These are phyloP conservation scores for Trichoderma sp. DNA, from an alignment of 2,329 filamentous ascomycete genomes.

Conservation along the genomic window DNA sequence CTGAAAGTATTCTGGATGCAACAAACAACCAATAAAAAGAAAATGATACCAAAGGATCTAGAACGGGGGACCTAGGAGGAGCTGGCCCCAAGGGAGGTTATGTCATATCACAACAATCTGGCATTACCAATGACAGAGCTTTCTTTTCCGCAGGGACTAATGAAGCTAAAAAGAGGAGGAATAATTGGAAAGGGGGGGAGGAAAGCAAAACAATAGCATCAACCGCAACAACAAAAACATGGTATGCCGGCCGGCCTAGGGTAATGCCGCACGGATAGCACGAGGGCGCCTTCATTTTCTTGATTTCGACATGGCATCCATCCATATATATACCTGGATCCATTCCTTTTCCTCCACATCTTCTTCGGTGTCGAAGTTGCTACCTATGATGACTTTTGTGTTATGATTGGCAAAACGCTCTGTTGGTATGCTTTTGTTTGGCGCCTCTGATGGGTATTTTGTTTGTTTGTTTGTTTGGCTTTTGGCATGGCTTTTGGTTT, in stretches of 20 bases:
- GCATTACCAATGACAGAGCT: not conserved
- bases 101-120: slow-evolving; percentile 4
- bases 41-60: slow-evolving; percentile 14
- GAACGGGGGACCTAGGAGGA: not conserved
- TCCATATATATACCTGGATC: not conserved
- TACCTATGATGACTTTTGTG: slow-evolving; percentile 1
- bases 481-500: not conserved
- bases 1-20: not conserved
- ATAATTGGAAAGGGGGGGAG: not conserved
- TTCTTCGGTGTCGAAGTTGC: not conserved
- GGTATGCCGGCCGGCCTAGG: not conserved
- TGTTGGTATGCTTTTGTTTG: slow-evolving; percentile 12
- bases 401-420: slow-evolving; percentile 2
- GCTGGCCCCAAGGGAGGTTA: not conserved
- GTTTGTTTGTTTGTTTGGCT: not conserved
- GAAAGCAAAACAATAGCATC: not conserved
- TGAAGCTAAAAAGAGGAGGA: not conserved
- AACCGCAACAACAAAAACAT: not conserved
- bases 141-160: not conserved
- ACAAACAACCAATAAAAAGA: not conserved
- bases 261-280: slow-evolving; percentile 7
- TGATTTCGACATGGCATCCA: slow-evolving; percentile 7
- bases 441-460: not conserved
- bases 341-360: not conserved
- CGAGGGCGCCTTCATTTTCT: not conserved